Percentiles rank a stretch among this genome's conserved stretches.
Conservation (phyloP, 805 yeast genomes). For the Saturnispora hagleri region DNA sequence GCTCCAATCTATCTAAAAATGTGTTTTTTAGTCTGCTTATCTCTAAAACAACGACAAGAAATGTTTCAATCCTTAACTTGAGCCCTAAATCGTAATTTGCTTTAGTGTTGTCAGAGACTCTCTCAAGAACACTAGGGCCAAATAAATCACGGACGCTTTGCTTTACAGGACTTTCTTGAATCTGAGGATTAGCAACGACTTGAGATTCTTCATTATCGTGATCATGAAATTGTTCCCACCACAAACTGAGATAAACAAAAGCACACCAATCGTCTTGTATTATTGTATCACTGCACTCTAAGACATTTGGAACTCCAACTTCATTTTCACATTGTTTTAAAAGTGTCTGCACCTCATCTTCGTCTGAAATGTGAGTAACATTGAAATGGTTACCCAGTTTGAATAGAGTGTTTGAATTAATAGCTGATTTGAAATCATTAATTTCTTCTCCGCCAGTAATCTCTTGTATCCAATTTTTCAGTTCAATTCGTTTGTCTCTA, state of each 20-base stretch:
- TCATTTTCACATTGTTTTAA: background rate
- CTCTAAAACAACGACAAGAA: constrained; percentile 17
- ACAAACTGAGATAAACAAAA: constrained; percentile 48
- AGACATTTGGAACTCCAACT: background rate
- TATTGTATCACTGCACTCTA: background rate
- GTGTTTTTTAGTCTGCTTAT: constrained; percentile 15
- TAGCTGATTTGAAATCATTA: background rate
- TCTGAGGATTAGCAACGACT: background rate
- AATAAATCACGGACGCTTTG: constrained; percentile 9
- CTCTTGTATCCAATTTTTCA: background rate
- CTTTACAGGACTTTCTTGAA: background rate
- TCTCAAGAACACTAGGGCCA: constrained; percentile 8
- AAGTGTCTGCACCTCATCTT: background rate
- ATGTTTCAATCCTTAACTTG: constrained; percentile 21
- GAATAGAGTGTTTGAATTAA: background rate
- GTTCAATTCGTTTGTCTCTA: background rate
- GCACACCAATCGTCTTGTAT: constrained; percentile 45
- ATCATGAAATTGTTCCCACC: constrained; percentile 38
- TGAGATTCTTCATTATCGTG: background rate
- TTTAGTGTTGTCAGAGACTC: background rate
- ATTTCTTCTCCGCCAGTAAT: background rate
- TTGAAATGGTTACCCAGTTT: background rate
- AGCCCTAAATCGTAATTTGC: background rate
- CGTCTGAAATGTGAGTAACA: background rate
- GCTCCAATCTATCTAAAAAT: constrained; percentile 12